phyloP scores from a whole-genome alignment of 2,329 filamentous ascomycete species.

The Clonostachys byssicola region DNA sequence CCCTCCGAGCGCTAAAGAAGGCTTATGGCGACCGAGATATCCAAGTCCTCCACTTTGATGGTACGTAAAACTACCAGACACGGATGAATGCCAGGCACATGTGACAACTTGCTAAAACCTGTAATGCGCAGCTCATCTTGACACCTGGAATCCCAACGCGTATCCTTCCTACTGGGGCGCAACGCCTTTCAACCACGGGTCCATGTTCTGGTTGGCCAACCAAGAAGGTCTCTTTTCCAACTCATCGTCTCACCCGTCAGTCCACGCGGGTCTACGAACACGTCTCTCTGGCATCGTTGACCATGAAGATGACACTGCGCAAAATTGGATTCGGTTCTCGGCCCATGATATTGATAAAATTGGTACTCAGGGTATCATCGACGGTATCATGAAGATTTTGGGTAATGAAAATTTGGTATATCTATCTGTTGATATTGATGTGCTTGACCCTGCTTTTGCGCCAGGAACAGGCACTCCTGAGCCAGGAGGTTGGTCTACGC shows the following conservation, averaged over 20 bases:
- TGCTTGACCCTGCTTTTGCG: constrained; percentile 75
- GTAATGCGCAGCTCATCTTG: constrained; percentile 52
- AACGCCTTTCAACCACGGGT: constrained; percentile 71
- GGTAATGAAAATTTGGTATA: constrained; percentile 73
- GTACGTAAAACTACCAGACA: constrained; percentile 9
- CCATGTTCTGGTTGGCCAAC: constrained; percentile 80
- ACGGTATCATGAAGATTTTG: constrained; percentile 71
- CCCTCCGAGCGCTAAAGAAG: constrained; percentile 60
- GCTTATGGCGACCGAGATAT: constrained; percentile 59
- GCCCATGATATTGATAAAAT: constrained; percentile 79
- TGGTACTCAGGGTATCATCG: constrained; percentile 67
- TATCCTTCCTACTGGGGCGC: constrained; percentile 72
- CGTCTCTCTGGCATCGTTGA: constrained; percentile 62
- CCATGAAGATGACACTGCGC: constrained; percentile 67
- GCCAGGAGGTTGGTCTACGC: constrained; percentile 71
- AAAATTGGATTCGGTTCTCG: constrained; percentile 76
- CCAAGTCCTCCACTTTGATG: constrained; percentile 71
- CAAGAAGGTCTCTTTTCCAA: constrained; percentile 73
- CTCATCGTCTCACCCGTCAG: constrained; percentile 61
- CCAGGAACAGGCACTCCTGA: constrained; percentile 73
- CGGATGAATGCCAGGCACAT: background rate
- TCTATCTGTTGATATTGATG: constrained; percentile 80
- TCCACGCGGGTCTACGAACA: constrained; percentile 77
- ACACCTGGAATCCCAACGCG: constrained; percentile 80
- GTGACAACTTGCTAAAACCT: background rate